A percentile compares a stretch with the other conserved stretches of the same genome.
These are phyloP conservation scores for Alternaria hordeiaustralica DNA, from an alignment of 2,329 filamentous ascomycete species.

Conservation along the genomic window DNA sequence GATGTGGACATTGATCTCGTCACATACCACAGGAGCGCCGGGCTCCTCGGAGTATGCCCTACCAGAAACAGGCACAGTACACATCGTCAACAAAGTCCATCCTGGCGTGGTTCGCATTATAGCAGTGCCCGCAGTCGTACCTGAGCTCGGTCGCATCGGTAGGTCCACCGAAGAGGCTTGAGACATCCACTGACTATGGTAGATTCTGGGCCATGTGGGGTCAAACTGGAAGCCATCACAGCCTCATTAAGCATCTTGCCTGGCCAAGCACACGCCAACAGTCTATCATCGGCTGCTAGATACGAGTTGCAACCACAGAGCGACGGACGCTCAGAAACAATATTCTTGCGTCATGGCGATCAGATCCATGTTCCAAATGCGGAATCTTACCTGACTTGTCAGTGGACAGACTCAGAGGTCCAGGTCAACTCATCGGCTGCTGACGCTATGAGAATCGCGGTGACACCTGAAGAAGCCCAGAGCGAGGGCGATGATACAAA, in stretches of 20 bases:
- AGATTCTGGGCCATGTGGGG: slow-evolving; percentile 25
- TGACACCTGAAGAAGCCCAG: slow-evolving; percentile 18
- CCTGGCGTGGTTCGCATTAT: slow-evolving; percentile 7
- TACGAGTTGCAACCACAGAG: slow-evolving; percentile 29
- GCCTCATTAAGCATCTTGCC: slow-evolving; percentile 27
- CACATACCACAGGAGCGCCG: not conserved
- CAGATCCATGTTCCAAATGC: slow-evolving; percentile 21
- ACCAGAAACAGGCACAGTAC: slow-evolving; percentile 4
- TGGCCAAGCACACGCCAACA: not conserved
- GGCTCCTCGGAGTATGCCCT: slow-evolving; percentile 2
- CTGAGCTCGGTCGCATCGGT: slow-evolving; percentile 29
- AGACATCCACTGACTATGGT: not conserved
- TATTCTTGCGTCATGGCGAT: slow-evolving; percentile 40
- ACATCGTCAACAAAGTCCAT: slow-evolving; percentile 7
- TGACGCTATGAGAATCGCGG: slow-evolving; percentile 5
- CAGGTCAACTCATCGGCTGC: slow-evolving; percentile 43
- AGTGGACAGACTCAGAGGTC: slow-evolving; percentile 28
- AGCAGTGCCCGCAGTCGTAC: not conserved
- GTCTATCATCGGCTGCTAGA: not conserved
- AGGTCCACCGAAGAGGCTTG: not conserved
- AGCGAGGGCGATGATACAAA: slow-evolving; percentile 35
- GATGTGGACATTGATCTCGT: slow-evolving; percentile 24
- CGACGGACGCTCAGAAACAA: slow-evolving; percentile 25
- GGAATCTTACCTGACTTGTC: slow-evolving; percentile 18
- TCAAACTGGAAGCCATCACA: slow-evolving; percentile 35